Conservation (phyloP, 768 basidiomycete genomes). For the Grammothele lineata region DNA sequence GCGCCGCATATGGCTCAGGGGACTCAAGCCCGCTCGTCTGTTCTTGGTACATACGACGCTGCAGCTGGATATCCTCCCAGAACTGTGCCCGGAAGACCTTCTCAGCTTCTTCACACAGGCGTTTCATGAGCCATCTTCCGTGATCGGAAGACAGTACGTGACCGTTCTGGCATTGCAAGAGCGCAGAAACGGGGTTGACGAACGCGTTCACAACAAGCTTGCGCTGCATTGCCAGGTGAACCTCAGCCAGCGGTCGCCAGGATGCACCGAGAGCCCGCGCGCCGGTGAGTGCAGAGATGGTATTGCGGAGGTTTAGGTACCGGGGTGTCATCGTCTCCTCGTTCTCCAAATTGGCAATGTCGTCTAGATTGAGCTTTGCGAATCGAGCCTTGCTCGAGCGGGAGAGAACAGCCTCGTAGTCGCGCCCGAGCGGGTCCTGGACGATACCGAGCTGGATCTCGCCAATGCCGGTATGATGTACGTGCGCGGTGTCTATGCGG, state of each 20-base stretch:
- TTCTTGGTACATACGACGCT: constrained; percentile 17
- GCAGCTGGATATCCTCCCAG: constrained; percentile 24
- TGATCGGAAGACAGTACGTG: constrained; percentile 49
- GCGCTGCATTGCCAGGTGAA: constrained; percentile 68
- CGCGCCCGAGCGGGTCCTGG: constrained; percentile 57
- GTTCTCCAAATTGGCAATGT: constrained; percentile 39
- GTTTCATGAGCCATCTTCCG: constrained; percentile 41
- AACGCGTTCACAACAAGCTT: constrained; percentile 80
- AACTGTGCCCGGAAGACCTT: constrained; percentile 52
- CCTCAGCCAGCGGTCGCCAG: constrained; percentile 61
- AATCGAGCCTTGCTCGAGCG: constrained; percentile 30
- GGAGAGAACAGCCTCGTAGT: constrained; percentile 51
- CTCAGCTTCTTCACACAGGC: constrained; percentile 72
- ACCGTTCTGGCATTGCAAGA: constrained; percentile 79
- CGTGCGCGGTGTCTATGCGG: constrained; percentile 44
- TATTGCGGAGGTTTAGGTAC: constrained; percentile 63
- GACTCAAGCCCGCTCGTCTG: constrained; percentile 12
- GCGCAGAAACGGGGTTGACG: constrained; percentile 83
- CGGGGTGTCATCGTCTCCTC: constrained; percentile 32
- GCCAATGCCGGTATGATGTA: constrained; percentile 70
- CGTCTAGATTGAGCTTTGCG: constrained; percentile 44
- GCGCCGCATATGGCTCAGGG: constrained; percentile 15
- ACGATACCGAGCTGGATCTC: constrained; percentile 75
- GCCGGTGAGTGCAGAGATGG: constrained; percentile 59
- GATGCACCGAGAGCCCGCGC: constrained; percentile 51